phyloP scores from a whole-genome alignment of 495 filamentous ascomycete genomes.

The Talaromyces borbonicus region DNA sequence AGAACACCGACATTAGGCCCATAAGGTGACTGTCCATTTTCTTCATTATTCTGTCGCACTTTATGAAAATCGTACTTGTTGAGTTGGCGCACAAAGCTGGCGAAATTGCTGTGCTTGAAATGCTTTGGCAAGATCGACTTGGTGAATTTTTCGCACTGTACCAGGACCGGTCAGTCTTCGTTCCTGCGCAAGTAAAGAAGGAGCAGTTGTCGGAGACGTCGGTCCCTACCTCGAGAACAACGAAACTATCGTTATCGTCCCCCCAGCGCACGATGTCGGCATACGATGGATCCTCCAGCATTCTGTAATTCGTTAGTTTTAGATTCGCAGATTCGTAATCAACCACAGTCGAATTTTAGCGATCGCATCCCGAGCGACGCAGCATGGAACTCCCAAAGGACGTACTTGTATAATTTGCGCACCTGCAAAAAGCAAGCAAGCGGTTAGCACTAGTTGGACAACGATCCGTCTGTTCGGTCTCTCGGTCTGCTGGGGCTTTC shows the following conservation, averaged over 20 bases:
- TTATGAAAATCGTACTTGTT: slow-evolving; percentile 99
- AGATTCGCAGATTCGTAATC: slow-evolving; percentile 19
- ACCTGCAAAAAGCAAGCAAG: slow-evolving; percentile 52
- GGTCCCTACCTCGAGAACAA: slow-evolving; percentile 97
- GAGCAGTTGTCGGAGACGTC: too few relatives aligned
- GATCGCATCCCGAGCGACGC: slow-evolving; percentile 8
- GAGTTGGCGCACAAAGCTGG: slow-evolving; percentile 94
- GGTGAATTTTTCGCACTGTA: slow-evolving; percentile 94
- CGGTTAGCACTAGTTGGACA: too few relatives aligned
- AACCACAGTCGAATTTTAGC: slow-evolving; percentile 10
- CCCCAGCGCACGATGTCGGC: slow-evolving; percentile 92
- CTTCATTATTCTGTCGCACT: slow-evolving; percentile 92
- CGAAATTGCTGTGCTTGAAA: slow-evolving; percentile 99
- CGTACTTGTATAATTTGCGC: slow-evolving; percentile 96
- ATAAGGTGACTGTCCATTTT: slow-evolving; percentile 82
- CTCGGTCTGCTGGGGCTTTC: background rate
- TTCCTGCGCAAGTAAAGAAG: background rate
- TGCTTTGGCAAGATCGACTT: slow-evolving; percentile 96
- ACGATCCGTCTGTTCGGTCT: too few relatives aligned
- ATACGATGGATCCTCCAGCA: slow-evolving; percentile 94
- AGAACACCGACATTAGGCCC: slow-evolving; percentile 66
- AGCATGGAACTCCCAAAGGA: slow-evolving; percentile 12
- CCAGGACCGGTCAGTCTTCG: background rate
- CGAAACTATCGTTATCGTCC: slow-evolving; percentile 88
- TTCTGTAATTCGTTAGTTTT: too few relatives aligned